These are phyloP conservation scores for Solanum ahanhuiri DNA, from an alignment of 257 asterid species.

Conservation along the genomic window DNA sequence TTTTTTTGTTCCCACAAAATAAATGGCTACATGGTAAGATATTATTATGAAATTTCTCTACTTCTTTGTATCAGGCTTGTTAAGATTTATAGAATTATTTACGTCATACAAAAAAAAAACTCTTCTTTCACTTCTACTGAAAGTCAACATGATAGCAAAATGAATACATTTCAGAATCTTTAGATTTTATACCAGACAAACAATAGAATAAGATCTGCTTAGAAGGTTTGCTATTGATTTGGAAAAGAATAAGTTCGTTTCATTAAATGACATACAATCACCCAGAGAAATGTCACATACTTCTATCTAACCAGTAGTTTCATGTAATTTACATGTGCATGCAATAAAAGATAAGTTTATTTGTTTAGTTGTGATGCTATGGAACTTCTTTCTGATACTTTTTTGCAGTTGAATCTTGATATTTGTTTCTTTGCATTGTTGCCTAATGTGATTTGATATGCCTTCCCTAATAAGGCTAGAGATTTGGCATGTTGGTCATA, in stretches of 20 bases:
- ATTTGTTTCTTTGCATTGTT: neutral
- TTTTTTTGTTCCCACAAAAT: neutral
- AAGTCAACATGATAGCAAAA: neutral
- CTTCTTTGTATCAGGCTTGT: neutral
- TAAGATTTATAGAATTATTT: neutral
- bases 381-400: neutral
- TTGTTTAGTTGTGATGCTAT: neutral
- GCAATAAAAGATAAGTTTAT: neutral
- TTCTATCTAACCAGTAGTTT: neutral
- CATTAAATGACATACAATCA: neutral
- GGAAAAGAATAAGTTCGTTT: neutral
- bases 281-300: neutral
- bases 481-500: neutral
- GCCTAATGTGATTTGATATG: neutral
- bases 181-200: neutral
- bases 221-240: neutral
- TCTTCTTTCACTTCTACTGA: neutral
- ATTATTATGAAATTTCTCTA: neutral
- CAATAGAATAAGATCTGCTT: neutral
- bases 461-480: neutral
- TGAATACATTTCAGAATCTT: neutral
- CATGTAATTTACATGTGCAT: neutral
- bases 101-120: neutral
- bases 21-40: neutral
- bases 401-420: neutral